Evolutionary conservation across 345 rosid genomes (phyloP).

Genomic region (Iberis pinnata): DNA sequence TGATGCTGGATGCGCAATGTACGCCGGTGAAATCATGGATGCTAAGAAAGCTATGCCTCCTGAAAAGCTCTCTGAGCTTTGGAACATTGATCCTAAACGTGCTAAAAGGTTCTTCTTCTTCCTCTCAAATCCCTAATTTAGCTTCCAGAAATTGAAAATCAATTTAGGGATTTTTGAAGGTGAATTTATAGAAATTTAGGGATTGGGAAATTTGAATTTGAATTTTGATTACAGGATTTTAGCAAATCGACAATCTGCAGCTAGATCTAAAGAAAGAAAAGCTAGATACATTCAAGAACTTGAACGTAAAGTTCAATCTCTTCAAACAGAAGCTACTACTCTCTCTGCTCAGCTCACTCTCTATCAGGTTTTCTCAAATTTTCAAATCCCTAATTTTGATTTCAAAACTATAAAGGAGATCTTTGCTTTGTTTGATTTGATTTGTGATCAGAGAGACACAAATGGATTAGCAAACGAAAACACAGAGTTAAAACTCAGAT

Average conservation of each 20-base stretch:
- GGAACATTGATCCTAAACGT: slow-evolving; percentile 65
- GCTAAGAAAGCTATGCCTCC: slow-evolving; percentile 77
- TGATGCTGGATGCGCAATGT: slow-evolving; percentile 43
- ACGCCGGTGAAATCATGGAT: slow-evolving; percentile 44
- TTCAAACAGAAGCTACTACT: slow-evolving; percentile 76
- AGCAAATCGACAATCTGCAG: slow-evolving; percentile 91
- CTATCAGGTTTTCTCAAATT: slow-evolving; percentile 52
- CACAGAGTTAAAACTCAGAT: slow-evolving; percentile 62
- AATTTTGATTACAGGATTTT: slow-evolving; percentile 43
- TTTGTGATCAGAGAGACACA: slow-evolving; percentile 53
- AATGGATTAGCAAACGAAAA: slow-evolving; percentile 58
- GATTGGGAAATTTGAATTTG: too few species aligned
- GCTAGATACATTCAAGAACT: slow-evolving; percentile 72
- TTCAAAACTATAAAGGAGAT: too few species aligned
- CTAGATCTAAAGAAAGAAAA: slow-evolving; percentile 86
- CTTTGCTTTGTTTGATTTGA: background rate
- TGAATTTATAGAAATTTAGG: too few species aligned
- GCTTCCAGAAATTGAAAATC: too few species aligned
- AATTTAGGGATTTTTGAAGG: too few species aligned
- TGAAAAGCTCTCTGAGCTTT: slow-evolving; percentile 61
- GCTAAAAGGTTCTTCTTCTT: slow-evolving; percentile 47
- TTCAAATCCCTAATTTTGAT: too few species aligned
- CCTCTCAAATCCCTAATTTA: background rate
- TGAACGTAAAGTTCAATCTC: slow-evolving; percentile 71
- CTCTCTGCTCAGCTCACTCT: slow-evolving; percentile 80